Percentiles rank a stretch among this genome's conserved stretches.
Conservation (phyloP, 345 rosid species). For the Physaria fendleri region DNA sequence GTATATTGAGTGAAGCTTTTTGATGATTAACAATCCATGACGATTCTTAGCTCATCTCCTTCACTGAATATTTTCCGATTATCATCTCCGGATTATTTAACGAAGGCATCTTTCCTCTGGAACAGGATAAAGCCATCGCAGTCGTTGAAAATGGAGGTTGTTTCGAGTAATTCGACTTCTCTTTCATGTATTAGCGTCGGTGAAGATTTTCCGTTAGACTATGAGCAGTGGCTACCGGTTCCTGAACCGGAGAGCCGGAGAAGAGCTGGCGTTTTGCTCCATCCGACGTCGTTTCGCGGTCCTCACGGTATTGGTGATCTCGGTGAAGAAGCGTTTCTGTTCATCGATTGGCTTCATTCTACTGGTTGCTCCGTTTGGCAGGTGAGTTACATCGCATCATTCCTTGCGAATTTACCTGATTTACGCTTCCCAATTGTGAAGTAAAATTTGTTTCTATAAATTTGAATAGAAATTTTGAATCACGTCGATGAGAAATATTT, state of each 20-base stretch:
- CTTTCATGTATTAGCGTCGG: constrained; percentile 39
- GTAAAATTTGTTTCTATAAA: background rate
- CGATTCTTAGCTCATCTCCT: constrained; percentile 24
- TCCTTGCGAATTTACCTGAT: background rate
- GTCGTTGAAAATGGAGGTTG: constrained; percentile 16
- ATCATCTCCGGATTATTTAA: background rate
- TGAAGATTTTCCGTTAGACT: constrained; percentile 55
- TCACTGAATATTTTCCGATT: constrained; percentile 9
- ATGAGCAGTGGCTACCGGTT: constrained; percentile 51
- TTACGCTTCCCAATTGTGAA: background rate
- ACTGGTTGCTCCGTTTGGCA: constrained; percentile 95
- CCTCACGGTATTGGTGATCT: constrained; percentile 86
- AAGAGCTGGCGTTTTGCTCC: constrained; percentile 85
- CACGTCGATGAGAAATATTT: background rate
- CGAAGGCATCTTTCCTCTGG: background rate
- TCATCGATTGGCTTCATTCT: constrained; percentile 81
- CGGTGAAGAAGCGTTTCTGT: constrained; percentile 65
- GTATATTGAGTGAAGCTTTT: background rate
- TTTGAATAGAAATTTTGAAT: background rate
- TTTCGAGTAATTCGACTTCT: constrained; percentile 26
- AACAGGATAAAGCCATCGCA: background rate
- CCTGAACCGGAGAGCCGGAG: constrained; percentile 37
- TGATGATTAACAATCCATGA: constrained; percentile 24
- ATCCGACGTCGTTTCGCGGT: constrained; percentile 83
- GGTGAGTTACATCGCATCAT: no score